Conservation (phyloP, 805 yeast species). For the Starmerella gropengiesseri region DNA sequence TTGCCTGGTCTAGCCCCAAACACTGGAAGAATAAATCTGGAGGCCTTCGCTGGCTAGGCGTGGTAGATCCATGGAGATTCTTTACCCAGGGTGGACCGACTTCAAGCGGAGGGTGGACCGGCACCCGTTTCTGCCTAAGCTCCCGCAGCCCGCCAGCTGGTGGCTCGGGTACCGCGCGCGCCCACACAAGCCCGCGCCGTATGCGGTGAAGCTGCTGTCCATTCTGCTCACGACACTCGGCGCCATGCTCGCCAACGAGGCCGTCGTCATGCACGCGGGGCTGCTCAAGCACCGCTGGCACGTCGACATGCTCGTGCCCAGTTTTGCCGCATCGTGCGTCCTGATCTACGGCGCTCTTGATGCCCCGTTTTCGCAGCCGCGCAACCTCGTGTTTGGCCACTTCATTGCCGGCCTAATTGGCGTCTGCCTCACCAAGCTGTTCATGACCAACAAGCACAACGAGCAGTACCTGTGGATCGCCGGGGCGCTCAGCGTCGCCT, state of each 20-base stretch:
- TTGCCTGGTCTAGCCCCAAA: too few relatives aligned
- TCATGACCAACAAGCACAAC: conserved; percentile 37
- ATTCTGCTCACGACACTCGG: conserved; percentile 25
- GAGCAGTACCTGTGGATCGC: conserved; percentile 43
- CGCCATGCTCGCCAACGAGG: conserved; percentile 24
- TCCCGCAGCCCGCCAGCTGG: conserved; percentile 18
- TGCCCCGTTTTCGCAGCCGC: conserved; percentile 55
- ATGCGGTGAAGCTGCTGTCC: conserved; percentile 11
- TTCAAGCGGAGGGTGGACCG: background rate
- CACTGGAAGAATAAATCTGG: too few relatives aligned
- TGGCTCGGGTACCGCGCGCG: conserved; percentile 23
- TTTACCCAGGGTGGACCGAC: background rate
- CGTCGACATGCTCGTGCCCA: conserved; percentile 27
- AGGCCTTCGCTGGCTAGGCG: too few relatives aligned
- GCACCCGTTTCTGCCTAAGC: conserved; percentile 6
- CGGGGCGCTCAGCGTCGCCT: conserved; percentile 48
- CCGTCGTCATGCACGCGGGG: conserved; percentile 23
- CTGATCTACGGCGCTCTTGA: conserved; percentile 44
- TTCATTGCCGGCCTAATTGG: conserved; percentile 45
- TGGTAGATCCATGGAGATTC: too few relatives aligned
- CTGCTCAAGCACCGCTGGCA: conserved; percentile 21
- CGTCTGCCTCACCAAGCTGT: conserved; percentile 43
- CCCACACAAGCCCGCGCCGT: conserved; percentile 10
- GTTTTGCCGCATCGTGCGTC: conserved; percentile 51
- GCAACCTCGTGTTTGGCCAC: conserved; percentile 48